Percentiles rank a stretch among this genome's conserved stretches.
phyloP scores from a whole-genome alignment of 768 basidiomycete genomes.

The Sistotremastrum niveocremeum region DNA sequence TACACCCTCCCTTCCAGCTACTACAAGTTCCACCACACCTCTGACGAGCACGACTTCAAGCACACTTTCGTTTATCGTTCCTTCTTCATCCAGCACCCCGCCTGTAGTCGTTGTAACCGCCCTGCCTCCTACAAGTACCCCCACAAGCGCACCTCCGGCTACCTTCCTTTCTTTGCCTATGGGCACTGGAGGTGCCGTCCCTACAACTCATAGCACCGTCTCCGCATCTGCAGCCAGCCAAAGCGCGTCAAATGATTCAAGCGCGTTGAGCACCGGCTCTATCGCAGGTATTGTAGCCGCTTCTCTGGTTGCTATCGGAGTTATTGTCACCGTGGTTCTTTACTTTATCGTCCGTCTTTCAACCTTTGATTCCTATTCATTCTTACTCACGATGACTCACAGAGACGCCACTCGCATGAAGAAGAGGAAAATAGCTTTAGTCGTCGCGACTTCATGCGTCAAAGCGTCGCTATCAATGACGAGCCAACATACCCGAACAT shows the following conservation, averaged over 20 bases:
- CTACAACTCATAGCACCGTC: no score
- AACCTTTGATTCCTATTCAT: not conserved
- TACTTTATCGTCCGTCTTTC: conserved; percentile 23
- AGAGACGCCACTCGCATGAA: conserved; percentile 4
- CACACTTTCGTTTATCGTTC: not conserved
- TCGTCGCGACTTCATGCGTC: no score
- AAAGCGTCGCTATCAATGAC: no score
- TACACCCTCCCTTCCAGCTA: not conserved
- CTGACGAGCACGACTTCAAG: not conserved
- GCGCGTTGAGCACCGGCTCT: conserved; percentile 11
- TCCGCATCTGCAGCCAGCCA: no score
- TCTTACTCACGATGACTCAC: not conserved
- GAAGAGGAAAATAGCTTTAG: no score
- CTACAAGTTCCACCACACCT: not conserved
- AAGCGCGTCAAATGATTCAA: no score
- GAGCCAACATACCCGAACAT: no score
- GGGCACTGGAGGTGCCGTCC: no score
- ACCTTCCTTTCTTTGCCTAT: not conserved
- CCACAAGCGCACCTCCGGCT: not conserved
- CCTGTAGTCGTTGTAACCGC: not conserved
- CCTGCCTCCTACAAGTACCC: not conserved
- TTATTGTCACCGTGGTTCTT: conserved; percentile 17
- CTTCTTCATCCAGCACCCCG: not conserved
- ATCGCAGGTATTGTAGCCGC: conserved; percentile 23
- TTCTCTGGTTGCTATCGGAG: conserved; percentile 19